A percentile compares a stretch with the other conserved stretches of the same genome.
Evolutionary conservation across 106 monocot genomes (phyloP).

Genomic region (Apostasia shenzhenica): DNA sequence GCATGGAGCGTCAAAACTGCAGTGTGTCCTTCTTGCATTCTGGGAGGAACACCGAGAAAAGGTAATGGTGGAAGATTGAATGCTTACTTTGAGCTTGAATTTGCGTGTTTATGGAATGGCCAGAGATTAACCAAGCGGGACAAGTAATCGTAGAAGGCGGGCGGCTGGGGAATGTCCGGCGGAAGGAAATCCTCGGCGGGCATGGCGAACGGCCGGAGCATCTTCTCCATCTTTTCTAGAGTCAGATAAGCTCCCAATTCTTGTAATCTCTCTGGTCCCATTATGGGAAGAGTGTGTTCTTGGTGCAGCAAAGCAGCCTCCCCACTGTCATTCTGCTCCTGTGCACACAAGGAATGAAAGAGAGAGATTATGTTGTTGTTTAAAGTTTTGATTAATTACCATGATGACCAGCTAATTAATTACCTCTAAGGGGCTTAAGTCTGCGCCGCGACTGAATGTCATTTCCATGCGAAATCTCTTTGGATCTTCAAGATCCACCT

Average conservation of each 20-base stretch:
- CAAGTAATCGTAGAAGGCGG: slow-evolving; percentile 63
- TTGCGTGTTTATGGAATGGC: slow-evolving; percentile 66
- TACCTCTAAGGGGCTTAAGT: slow-evolving; percentile 91
- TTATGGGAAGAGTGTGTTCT: slow-evolving; percentile 94
- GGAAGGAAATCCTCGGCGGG: slow-evolving; percentile 96
- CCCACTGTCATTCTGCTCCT: slow-evolving; percentile 32
- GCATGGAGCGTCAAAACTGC: too few relatives aligned
- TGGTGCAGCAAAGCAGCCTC: slow-evolving; percentile 59
- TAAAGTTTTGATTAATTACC: not conserved
- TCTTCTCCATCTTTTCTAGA: slow-evolving; percentile 77
- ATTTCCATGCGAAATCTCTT: slow-evolving; percentile 89
- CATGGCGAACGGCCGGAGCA: slow-evolving; percentile 92
- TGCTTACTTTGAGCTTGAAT: slow-evolving; percentile 11
- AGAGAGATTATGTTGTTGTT: not conserved
- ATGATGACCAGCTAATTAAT: not conserved
- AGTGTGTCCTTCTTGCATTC: too few relatives aligned
- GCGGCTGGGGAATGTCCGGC: slow-evolving; percentile 49
- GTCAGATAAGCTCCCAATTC: slow-evolving; percentile 69
- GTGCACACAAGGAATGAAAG: not conserved
- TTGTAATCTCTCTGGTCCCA: slow-evolving; percentile 89
- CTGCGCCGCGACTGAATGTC: slow-evolving; percentile 95
- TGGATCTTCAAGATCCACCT: slow-evolving; percentile 84
- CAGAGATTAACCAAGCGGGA: slow-evolving; percentile 66
- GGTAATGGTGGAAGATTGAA: too few relatives aligned
- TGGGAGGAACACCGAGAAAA: too few relatives aligned